Evolutionary conservation across 2,329 filamentous ascomycete species (phyloP), one percentile per base, ranked within the genome.

Genomic region (Huntiella moniliformis): DNA sequence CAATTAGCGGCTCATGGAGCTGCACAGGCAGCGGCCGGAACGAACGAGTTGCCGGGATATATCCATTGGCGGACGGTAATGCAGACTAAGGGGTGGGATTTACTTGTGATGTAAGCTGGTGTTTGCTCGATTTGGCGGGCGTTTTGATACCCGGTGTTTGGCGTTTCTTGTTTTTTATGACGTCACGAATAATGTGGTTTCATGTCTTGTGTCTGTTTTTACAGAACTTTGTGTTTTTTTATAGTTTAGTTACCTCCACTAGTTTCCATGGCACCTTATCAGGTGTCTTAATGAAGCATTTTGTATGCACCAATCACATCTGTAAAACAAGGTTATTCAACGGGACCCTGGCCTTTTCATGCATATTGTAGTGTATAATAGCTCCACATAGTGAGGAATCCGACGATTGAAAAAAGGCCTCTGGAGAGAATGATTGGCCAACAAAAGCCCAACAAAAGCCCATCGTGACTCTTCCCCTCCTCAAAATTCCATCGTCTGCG

Each of bases 11-110:
- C 54, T 10, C 60, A 58, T 57, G 58, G 58, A 51, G 55, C 54
- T 5, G 56, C 58, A 44, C 57, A 57, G 39, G 60, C 61, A 15
- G 57, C 60, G 15, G 60, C 61, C 35, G 55, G 57, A 28, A 56
- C 54, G 37, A 52, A 60, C 53, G 57, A 60, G 55, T 61, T 64
- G 62, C 77, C 75, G 58, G 22, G 22, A 7, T 79, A 80, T 65
- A 74, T 93, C 63, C 86, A 87, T 77, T 96, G 88, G 88, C 73
- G 88, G 66, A 83, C 93, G 64, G 75, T 88, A 59, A 94, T 95
- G 86, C 76, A 75, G 64, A 75, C 79, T 65, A 91, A 88, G 67
- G 77, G 77, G 55, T 94, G 85, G 87, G 84, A 93, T 60, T 91
- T 85, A 66, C 70, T 95, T 61, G 74, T 95, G 61, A 87, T 95